Evolutionary conservation across 805 yeast species (phyloP).

Genomic region (Kregervanrija fluxuum): DNA sequence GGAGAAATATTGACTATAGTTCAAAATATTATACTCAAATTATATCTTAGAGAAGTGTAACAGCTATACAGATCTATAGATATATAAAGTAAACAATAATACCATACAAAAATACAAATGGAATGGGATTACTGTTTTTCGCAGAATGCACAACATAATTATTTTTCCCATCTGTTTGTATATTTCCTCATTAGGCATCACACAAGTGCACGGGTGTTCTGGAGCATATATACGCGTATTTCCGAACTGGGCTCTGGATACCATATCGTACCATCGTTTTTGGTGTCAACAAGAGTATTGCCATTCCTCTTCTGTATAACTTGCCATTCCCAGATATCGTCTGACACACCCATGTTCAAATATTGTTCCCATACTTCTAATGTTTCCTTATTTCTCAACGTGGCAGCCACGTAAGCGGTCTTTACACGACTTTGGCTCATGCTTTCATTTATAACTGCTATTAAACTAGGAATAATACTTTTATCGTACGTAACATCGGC

Average conservation of each 20-base stretch:
- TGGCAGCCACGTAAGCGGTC: slow-evolving; percentile 51
- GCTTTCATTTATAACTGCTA: slow-evolving; percentile 38
- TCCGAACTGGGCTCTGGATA: slow-evolving; percentile 18
- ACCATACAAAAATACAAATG: too few relatives aligned
- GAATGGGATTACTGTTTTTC: too few relatives aligned
- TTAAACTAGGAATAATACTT: slow-evolving; percentile 46
- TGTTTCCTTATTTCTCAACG: slow-evolving; percentile 59
- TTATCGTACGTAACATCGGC: slow-evolving; percentile 88
- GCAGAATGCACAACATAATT: background rate
- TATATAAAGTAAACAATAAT: too few relatives aligned
- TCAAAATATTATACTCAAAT: too few relatives aligned
- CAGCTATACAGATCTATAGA: too few relatives aligned
- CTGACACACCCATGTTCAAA: slow-evolving; percentile 22
- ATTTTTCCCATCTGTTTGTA: background rate
- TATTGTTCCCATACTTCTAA: slow-evolving; percentile 34
- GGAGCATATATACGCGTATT: slow-evolving; percentile 10
- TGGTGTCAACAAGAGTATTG: too few relatives aligned
- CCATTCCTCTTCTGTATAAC: slow-evolving; percentile 7
- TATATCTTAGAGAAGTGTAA: too few relatives aligned
- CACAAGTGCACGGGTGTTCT: background rate
- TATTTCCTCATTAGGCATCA: slow-evolving; percentile 2
- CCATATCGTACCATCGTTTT: slow-evolving; percentile 17
- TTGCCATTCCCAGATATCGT: slow-evolving; percentile 22
- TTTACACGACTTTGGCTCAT: slow-evolving; percentile 20
- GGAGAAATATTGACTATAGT: too few relatives aligned